A percentile compares a stretch with the other conserved stretches of the same genome.
These are phyloP conservation scores for Calonectria pauciramosa DNA, from an alignment of 2,329 filamentous ascomycete species.

Conservation along the genomic window DNA sequence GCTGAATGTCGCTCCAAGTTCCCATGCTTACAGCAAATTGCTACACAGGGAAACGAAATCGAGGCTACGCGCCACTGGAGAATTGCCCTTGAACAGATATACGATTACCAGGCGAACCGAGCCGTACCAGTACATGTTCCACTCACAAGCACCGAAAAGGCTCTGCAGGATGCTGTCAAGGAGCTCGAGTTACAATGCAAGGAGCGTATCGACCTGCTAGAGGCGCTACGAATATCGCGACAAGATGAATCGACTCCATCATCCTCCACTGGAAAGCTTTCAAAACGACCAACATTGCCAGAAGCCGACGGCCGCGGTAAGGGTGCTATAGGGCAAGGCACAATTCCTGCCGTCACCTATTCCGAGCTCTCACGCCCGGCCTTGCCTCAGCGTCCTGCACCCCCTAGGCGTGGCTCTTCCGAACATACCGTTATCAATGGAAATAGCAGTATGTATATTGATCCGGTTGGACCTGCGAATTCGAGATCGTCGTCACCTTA, in stretches of 20 bases:
- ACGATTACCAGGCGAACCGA: conserved; percentile 85
- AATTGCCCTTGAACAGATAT: conserved; percentile 88
- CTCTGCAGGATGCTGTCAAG: conserved; percentile 83
- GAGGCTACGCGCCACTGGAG: conserved; percentile 95
- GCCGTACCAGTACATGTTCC: conserved; percentile 78
- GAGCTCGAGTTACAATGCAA: conserved; percentile 93
- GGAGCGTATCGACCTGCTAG: conserved; percentile 89
- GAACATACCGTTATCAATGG: conserved; percentile 59
- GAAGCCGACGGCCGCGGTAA: conserved; percentile 47
- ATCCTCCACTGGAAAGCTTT: conserved; percentile 37
- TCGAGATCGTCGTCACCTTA: conserved; percentile 49
- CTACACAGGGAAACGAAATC: conserved; percentile 85
- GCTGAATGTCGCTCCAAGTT: neutral
- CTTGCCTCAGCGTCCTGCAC: conserved; percentile 69
- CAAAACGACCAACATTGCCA: conserved; percentile 37
- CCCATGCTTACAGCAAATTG: conserved; percentile 19
- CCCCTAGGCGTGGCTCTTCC: conserved; percentile 67
- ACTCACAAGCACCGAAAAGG: conserved; percentile 85
- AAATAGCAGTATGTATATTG: conserved; percentile 41
- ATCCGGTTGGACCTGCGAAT: conserved; percentile 25
- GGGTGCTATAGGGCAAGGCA: conserved; percentile 84
- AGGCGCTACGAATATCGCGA: conserved; percentile 80
- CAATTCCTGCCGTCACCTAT: conserved; percentile 85
- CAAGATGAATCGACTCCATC: conserved; percentile 50
- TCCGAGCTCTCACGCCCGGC: conserved; percentile 82